These are phyloP conservation scores for Phytophthora pluvialis DNA, from an alignment of 352 stramenopile genomes.

Conservation along the genomic window DNA sequence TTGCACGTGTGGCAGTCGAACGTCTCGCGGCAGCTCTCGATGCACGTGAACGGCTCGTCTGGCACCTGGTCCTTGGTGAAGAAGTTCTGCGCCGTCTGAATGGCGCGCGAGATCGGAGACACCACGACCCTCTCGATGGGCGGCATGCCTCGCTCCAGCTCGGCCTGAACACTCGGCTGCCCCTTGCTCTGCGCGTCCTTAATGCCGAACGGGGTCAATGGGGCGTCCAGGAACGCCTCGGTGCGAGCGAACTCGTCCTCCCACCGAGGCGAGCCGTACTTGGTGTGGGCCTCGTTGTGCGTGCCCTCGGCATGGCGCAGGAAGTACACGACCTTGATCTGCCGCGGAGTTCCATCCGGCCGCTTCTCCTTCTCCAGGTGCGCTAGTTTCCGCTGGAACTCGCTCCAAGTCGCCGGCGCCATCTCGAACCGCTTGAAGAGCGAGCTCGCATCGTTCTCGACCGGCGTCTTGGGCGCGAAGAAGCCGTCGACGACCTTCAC, in stretches of 20 bases:
- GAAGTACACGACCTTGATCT: conserved; percentile 82
- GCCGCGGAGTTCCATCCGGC: conserved; percentile 6
- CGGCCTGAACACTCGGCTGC: conserved; percentile 34
- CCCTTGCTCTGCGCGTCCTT: conserved; percentile 61
- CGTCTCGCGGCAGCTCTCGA: conserved; percentile 76
- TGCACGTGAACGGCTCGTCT: conserved; percentile 51
- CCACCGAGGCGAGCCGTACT: conserved; percentile 67
- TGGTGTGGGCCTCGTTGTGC: conserved; percentile 72
- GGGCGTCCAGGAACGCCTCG: conserved; percentile 64
- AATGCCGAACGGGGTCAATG: conserved; percentile 69
- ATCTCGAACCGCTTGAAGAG: conserved; percentile 49
- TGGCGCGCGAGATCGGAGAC: conserved; percentile 60
- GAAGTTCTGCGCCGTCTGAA: conserved; percentile 77
- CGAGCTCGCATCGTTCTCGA: conserved; percentile 6
- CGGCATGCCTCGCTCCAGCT: conserved; percentile 47
- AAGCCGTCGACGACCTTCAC: conserved; percentile 34
- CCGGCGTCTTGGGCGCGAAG: conserved; percentile 13
- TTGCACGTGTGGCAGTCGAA: conserved; percentile 79
- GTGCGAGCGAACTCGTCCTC: conserved; percentile 70
- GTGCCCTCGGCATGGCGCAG: conserved; percentile 76
- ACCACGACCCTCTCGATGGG: conserved; percentile 38
- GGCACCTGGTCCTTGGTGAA: conserved; percentile 49
- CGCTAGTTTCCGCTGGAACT: conserved; percentile 31
- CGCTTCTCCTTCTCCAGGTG: conserved; percentile 33
- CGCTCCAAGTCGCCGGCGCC: conserved; percentile 33